Evolutionary conservation across 225 moss, liverwort and hornwort species (phyloP).

Genomic region (Polytrichum commune): DNA sequence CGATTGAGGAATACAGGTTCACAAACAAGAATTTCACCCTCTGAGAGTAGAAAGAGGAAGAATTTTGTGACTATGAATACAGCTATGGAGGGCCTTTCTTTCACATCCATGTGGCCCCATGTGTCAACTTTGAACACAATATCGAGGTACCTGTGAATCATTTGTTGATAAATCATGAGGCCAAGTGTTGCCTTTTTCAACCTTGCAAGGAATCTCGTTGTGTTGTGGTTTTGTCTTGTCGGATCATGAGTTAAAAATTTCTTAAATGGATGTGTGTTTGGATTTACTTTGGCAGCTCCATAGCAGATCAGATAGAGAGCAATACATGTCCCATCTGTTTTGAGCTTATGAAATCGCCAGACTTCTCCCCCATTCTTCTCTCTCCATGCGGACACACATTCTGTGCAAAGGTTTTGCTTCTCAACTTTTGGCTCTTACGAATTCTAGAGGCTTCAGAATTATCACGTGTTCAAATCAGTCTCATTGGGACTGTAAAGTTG

Average conservation of each 20-base stretch:
- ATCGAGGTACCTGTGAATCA: slow-evolving; percentile 22
- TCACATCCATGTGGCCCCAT: slow-evolving; percentile 47
- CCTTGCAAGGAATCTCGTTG: neutral
- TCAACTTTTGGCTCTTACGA: neutral
- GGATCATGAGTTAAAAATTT: neutral
- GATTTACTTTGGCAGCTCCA: slow-evolving; percentile 39
- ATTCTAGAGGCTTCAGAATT: no score
- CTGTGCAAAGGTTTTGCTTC: slow-evolving; percentile 52
- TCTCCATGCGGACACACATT: slow-evolving; percentile 85
- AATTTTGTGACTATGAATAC: neutral
- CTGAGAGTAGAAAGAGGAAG: neutral
- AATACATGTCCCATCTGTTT: slow-evolving; percentile 80
- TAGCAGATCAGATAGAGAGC: slow-evolving; percentile 82
- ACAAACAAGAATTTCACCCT: no score
- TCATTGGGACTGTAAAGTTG: no score
- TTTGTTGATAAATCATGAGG: neutral
- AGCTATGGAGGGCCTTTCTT: slow-evolving; percentile 26
- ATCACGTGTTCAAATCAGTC: no score
- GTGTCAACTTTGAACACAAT: slow-evolving; percentile 40
- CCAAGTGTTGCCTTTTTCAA: neutral
- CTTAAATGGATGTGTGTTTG: neutral
- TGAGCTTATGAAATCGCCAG: slow-evolving; percentile 78
- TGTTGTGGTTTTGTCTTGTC: neutral
- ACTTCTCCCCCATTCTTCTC: slow-evolving; percentile 62
- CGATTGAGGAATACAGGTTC: no score